These are phyloP conservation scores for Rutstroemia sp. DNA, from an alignment of 2,329 filamentous ascomycete genomes.

Conservation along the genomic window DNA sequence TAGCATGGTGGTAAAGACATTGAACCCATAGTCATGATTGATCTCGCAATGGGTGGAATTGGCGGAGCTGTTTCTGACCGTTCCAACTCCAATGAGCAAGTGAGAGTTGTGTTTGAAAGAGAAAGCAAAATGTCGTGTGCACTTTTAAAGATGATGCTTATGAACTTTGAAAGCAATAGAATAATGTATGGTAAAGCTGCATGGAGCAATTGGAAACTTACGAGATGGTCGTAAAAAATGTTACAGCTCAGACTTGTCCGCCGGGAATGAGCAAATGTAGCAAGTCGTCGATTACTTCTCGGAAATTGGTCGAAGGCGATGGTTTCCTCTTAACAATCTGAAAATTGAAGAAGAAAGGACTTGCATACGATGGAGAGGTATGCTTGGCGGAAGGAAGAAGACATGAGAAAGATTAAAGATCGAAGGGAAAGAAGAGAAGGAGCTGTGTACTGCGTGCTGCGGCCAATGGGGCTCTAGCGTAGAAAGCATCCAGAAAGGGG, in stretches of 20 bases:
- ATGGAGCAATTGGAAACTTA: background rate
- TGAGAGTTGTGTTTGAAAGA: too few species aligned
- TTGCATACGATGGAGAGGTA: background rate
- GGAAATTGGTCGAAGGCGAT: slow-evolving; percentile 8
- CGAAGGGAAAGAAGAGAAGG: background rate
- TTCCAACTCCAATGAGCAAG: background rate
- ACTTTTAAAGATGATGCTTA: too few species aligned
- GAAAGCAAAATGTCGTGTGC: too few species aligned
- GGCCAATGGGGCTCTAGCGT: too few species aligned
- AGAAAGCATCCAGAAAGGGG: too few species aligned
- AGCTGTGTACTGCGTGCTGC: background rate
- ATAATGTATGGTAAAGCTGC: background rate
- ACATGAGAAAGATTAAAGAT: background rate
- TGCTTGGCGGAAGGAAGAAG: slow-evolving; percentile 10
- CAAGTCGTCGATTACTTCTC: slow-evolving; percentile 18
- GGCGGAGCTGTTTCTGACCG: background rate
- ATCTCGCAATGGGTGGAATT: background rate
- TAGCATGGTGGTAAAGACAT: background rate
- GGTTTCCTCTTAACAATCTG: slow-evolving; percentile 3
- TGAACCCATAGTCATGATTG: background rate
- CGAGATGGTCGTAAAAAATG: slow-evolving; percentile 2
- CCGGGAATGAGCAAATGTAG: slow-evolving; percentile 25
- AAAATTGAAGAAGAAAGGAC: slow-evolving; percentile 5
- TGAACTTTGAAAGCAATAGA: background rate
- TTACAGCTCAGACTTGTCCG: background rate